Evolutionary conservation across 2,329 filamentous ascomycete species (phyloP), one percentile per base, ranked within the genome.

Genomic region (Calcarisporium arbuscula): DNA sequence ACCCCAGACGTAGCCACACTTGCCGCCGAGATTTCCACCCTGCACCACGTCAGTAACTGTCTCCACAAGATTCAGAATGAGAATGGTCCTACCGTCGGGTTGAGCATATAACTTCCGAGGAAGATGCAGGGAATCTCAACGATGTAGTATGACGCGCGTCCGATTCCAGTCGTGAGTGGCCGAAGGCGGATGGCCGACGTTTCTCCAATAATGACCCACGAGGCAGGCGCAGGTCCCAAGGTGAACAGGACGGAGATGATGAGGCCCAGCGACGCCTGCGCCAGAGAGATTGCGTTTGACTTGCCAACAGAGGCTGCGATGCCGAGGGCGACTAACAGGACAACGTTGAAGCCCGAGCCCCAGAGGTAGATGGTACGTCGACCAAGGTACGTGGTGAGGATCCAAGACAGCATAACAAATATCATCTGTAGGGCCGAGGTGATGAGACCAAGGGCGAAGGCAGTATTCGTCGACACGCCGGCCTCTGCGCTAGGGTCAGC

Each of bases 1-100:
- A 3, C 60, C 65, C 65, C 64, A 69, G n/a, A 69, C 58, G 38
- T 62, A 68, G 3, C 64, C 65, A 37, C 62, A 67, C 52, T 68
- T 67, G 21, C 64, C 65, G 0, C 56, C 60, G 9, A 64, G 44
- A 35, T 64, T 58, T 52, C n/a, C n/a, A n/a, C n/a, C n/a, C n/a
- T n/a, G n/a, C n/a, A n/a, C n/a, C n/a, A n/a, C n/a, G n/a, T n/a
- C n/a, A n/a, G n/a, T n/a, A n/a, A n/a, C n/a, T n/a, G n/a, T n/a
- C n/a, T n/a, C n/a, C n/a, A n/a, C n/a, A n/a, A n/a, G n/a, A n/a
- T n/a, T n/a, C n/a, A n/a, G n/a, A n/a, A n/a, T n/a, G n/a, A n/a
- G n/a, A n/a, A n/a, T n/a, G n/a, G n/a, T n/a, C 59, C 61, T 9
- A 57, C 57, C 0, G 57, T 61, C 0, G 54, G 47, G 43, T 64